Conservation (phyloP, 441 rosid genomes). For the Pelargonium exstipulatum region DNA sequence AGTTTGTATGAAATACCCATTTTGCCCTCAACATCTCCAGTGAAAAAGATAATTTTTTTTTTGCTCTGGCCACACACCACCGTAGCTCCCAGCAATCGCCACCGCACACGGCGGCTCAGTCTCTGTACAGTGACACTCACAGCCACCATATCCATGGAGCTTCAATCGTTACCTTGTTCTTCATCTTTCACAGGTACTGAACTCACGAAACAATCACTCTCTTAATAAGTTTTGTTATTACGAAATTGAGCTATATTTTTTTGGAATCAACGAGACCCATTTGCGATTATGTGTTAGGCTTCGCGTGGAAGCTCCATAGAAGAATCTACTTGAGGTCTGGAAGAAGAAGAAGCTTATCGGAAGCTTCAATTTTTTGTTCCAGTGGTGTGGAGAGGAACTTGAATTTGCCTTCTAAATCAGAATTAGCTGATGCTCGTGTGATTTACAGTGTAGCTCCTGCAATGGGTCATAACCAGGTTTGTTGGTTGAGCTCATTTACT, state of each 20-base stretch:
- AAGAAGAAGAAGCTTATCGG: slow-evolving; percentile 18
- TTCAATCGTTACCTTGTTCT: slow-evolving; percentile 22
- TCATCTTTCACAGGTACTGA: slow-evolving; percentile 26
- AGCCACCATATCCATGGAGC: slow-evolving; percentile 29
- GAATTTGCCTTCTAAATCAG: slow-evolving; percentile 28
- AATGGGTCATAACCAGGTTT: slow-evolving; percentile 84
- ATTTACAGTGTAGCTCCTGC: slow-evolving; percentile 73
- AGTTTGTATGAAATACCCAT: no score
- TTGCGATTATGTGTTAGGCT: slow-evolving; percentile 21
- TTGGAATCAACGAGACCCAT: background rate
- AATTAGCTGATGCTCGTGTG: slow-evolving; percentile 47
- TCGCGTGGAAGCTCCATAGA: background rate
- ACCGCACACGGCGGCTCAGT: no score
- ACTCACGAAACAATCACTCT: slow-evolving; percentile 3
- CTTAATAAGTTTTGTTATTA: background rate
- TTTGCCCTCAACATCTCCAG: no score
- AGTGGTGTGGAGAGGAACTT: slow-evolving; percentile 30
- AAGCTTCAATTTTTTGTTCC: slow-evolving; percentile 38
- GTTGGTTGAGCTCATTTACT: background rate
- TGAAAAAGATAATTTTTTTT: no score
- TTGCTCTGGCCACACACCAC: no score
- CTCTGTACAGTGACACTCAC: background rate
- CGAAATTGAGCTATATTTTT: background rate
- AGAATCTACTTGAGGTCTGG: slow-evolving; percentile 1
- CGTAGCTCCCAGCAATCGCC: no score